Conservation (phyloP, 176 grass and related monocot species). For the Lolium multiflorum region DNA sequence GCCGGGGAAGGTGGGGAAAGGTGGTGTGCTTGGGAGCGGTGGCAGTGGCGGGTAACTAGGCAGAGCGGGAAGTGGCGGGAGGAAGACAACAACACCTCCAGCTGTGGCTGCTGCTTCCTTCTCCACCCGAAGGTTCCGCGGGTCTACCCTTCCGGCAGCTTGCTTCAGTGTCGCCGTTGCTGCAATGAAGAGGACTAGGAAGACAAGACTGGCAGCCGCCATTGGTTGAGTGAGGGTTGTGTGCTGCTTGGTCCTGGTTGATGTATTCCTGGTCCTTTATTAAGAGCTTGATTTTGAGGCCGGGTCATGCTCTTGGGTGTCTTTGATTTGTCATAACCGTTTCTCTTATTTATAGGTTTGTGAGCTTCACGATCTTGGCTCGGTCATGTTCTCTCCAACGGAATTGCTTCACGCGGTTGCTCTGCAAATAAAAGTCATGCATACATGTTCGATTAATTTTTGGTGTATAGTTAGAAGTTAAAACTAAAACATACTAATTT, state of each 20-base stretch:
- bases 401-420: no score
- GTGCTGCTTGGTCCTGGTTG: not conserved
- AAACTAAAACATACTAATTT: no score
- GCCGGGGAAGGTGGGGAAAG: not conserved
- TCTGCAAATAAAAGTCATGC: no score
- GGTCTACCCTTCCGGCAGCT: not conserved
- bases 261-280: not conserved
- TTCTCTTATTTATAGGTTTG: no score
- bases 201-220: not conserved
- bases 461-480: no score
- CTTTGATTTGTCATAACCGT: not conserved
- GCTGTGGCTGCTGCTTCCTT: not conserved
- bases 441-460: no score
- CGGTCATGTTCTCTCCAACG: no score
- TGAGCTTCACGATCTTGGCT: no score
- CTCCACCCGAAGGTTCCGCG: not conserved
- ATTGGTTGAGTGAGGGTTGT: not conserved
- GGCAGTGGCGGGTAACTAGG: not conserved
- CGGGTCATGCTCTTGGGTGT: no score
- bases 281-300: not conserved
- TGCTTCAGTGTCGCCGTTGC: not conserved
- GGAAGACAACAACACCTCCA: not conserved
- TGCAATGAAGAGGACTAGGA: not conserved
- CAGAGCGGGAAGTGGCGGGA: not conserved
- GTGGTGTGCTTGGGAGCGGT: not conserved